These are phyloP conservation scores for Mallotus repandus DNA, from an alignment of 441 rosid genomes.

Conservation along the genomic window DNA sequence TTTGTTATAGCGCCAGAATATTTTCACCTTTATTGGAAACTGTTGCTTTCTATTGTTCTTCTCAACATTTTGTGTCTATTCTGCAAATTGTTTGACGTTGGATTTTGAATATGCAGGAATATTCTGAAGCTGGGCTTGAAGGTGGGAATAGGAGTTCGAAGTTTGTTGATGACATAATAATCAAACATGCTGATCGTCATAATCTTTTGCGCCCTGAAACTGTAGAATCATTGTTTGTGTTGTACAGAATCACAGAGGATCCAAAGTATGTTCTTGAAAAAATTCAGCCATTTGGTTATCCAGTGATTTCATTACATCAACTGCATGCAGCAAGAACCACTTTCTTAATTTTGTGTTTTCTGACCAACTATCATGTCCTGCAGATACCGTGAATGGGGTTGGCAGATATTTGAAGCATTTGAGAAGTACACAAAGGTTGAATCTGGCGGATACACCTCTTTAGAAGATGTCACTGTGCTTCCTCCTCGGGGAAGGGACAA, in stretches of 20 bases:
- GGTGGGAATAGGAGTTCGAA: constrained; percentile 87
- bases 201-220: constrained; percentile 96
- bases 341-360: background rate
- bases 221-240: constrained; percentile 86
- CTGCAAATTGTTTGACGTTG: constrained; percentile 20
- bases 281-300: constrained; percentile 13
- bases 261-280: constrained; percentile 52
- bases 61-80: constrained; percentile 14
- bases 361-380: constrained; percentile 29
- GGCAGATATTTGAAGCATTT: constrained; percentile 96
- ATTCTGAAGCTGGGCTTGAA: constrained; percentile 73
- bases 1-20: constrained; percentile 6
- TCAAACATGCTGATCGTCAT: constrained; percentile 82
- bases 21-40: constrained; percentile 2
- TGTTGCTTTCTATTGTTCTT: constrained; percentile 2
- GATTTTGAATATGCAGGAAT: constrained; percentile 53
- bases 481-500: constrained; percentile 89
- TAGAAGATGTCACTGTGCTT: constrained; percentile 72
- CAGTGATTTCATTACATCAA: background rate
- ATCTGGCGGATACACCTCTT: constrained; percentile 84
- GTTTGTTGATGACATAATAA: constrained; percentile 79
- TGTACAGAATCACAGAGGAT: constrained; percentile 82
- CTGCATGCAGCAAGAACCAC: background rate
- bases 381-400: constrained; percentile 96
- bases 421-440: constrained; percentile 80